These are phyloP conservation scores for Cryptomeria japonica DNA, from an alignment of 75 land plant genomes.

Conservation along the genomic window DNA sequence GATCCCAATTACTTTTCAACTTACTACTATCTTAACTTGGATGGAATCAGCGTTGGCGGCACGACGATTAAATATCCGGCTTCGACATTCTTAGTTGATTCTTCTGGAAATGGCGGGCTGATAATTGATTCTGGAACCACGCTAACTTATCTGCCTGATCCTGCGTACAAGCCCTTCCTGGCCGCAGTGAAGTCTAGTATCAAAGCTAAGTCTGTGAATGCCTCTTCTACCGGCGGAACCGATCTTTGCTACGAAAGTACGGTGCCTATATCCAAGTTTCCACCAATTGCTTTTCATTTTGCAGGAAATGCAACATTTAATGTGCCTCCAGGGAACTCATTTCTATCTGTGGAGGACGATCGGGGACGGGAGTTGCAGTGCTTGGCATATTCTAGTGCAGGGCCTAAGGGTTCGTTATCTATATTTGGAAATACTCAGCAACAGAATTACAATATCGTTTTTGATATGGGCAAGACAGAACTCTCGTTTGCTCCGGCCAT, in stretches of 20 bases:
- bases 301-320: neutral
- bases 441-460: neutral
- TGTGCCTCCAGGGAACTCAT: neutral
- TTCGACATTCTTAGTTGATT: neutral
- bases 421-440: neutral
- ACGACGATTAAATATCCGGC: neutral
- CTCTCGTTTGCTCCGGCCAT: neutral
- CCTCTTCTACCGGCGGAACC: neutral
- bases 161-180: neutral
- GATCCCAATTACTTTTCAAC: neutral
- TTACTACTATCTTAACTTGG: neutral
- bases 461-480: neutral
- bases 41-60: neutral
- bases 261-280: neutral
- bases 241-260: neutral
- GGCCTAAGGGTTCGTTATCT: neutral
- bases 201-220: neutral
- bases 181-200: neutral
- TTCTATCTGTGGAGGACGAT: neutral
- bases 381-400: neutral
- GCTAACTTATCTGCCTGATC: neutral
- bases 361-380: too few species aligned
- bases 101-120: neutral
- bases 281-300: neutral
- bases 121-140: neutral